phyloP scores from a whole-genome alignment of 1,284 basidiomycete genomes.

The Cryptococcus depauperatus region DNA sequence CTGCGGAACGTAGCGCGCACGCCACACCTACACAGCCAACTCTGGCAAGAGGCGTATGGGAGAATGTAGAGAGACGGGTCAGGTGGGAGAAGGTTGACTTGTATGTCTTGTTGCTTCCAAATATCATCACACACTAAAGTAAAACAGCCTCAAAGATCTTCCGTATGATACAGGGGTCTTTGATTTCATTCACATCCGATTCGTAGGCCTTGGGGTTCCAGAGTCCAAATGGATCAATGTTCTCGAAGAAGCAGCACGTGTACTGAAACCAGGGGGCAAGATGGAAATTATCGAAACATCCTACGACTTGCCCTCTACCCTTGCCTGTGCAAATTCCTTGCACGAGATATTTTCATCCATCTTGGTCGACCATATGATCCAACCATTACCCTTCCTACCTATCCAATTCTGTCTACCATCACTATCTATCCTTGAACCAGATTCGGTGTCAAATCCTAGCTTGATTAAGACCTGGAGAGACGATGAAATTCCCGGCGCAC shows the following conservation, averaged over 20 bases:
- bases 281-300: slow-evolving; percentile 44
- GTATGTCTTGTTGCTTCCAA: slow-evolving; percentile 23
- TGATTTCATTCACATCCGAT: slow-evolving; percentile 43
- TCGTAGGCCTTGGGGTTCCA: slow-evolving; percentile 41
- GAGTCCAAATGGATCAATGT: slow-evolving; percentile 36
- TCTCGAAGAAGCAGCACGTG: slow-evolving; percentile 39
- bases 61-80: slow-evolving; percentile 28
- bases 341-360: slow-evolving; percentile 29
- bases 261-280: slow-evolving; percentile 39
- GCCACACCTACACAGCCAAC: slow-evolving; percentile 12
- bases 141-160: slow-evolving; percentile 30
- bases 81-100: slow-evolving; percentile 38
- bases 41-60: slow-evolving; percentile 28
- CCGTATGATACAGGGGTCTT: slow-evolving; percentile 42
- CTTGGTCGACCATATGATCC: slow-evolving; percentile 31
- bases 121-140: background rate
- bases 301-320: slow-evolving; percentile 26
- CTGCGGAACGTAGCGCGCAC: slow-evolving; percentile 19
- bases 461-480: slow-evolving; percentile 13
- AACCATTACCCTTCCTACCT: slow-evolving; percentile 26
- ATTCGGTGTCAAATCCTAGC: slow-evolving; percentile 8
- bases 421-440: slow-evolving; percentile 10
- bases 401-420: slow-evolving; percentile 29
- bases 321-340: slow-evolving; percentile 18
- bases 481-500: slow-evolving; percentile 14